phyloP scores from a whole-genome alignment of 2,329 filamentous ascomycete genomes.

The Aspergillus cejpii region DNA sequence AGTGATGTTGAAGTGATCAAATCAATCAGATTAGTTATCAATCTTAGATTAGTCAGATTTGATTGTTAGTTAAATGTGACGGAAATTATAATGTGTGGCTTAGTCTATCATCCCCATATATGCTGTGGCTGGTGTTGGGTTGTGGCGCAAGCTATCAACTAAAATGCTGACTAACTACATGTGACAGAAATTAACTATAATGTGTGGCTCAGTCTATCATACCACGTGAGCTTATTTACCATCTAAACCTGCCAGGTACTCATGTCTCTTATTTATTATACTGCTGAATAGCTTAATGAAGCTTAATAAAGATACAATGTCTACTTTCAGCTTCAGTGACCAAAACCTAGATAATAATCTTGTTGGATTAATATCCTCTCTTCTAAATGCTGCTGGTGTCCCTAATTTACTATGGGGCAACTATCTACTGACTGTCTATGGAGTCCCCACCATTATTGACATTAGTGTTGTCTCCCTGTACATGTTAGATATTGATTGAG shows the following conservation, averaged over 20 bases:
- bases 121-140: neutral
- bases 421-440: conserved; percentile 25
- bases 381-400: conserved; percentile 15
- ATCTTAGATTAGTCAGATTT: too few relatives aligned
- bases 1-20: neutral
- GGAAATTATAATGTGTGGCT: neutral
- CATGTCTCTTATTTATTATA: too few relatives aligned
- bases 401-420: conserved; percentile 27
- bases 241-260: too few relatives aligned
- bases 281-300: too few relatives aligned
- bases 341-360: conserved; percentile 13
- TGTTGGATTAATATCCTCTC: conserved; percentile 16
- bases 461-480: conserved; percentile 9
- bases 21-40: neutral
- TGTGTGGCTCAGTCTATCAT: too few relatives aligned
- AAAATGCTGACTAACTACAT: too few relatives aligned
- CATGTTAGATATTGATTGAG: too few relatives aligned
- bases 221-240: too few relatives aligned
- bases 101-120: neutral
- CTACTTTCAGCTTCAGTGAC: conserved; percentile 8
- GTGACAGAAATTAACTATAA: too few relatives aligned
- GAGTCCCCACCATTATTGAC: conserved; percentile 22
- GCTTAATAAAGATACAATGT: too few relatives aligned
- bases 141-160: too few relatives aligned
- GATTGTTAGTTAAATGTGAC: neutral